Base-by-base conservation (phyloP, 176 grass and related monocot genomes). In the Eleusine indica region DNA sequence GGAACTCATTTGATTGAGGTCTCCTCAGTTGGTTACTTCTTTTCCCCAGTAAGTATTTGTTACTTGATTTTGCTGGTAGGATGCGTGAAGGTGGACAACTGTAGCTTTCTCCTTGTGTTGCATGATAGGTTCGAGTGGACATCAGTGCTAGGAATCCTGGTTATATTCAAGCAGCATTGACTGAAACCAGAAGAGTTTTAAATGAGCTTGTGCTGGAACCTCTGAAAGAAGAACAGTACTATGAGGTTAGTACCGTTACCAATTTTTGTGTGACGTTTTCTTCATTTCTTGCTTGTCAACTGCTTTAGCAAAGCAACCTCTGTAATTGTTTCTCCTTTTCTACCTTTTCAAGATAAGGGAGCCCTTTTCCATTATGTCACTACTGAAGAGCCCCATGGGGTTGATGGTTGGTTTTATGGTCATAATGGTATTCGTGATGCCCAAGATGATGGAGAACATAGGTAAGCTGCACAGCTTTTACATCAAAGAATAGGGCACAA, bases 311-410 rank as follows among this genome's bases (percentile, higher is more conserved):
- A 70, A 79, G 57, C 3, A 47, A 88, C 82, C 11, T 75, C 9
- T n/a, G 37, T 65, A 46, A 82, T 74, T 39, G 17, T 79, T 87
- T 32, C 71, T 1, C 19, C 29, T 54, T 53, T 51, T 35, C 57
- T 58, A 70, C 66, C 73, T 83, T 90, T 78, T 86, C 22, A 82
- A 99, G 97, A 72, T 64, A 75, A 92, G 93, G 87, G 91, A 96
- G 81, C 91, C 93, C 37, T 94, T 99, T 87, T 96, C 94, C 18
- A 32, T 99, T 60, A 79, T 96, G 93, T 92, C 93, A 62, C 65
- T 99, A 70, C 52, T 99, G 86, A 99, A 99, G 91, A 99, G 97
- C 61, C 97, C 97, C 9, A 99, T 99, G 97, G 97, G 97, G 40
- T 81, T 99, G 48, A 96, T 99, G 93, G 74, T 96, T 0, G 97